Evolutionary conservation across 1,284 basidiomycete species (phyloP).

Genomic region (Rhodotorula sp.): DNA sequence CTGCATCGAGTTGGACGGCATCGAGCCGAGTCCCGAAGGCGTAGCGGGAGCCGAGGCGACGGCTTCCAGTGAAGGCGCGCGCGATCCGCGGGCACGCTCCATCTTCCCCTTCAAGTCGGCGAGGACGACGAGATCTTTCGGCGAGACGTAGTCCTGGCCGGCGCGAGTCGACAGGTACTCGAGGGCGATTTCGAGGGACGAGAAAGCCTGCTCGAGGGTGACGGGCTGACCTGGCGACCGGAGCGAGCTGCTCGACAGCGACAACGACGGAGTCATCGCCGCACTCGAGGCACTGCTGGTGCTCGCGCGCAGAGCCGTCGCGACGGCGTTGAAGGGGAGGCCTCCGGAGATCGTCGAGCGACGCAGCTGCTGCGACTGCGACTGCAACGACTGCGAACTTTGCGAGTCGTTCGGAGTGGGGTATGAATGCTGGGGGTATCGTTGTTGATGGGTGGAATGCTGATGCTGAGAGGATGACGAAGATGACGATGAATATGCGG

Average conservation of each 20-base stretch:
- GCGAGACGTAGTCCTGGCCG: slow-evolving; percentile 24
- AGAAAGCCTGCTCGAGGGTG: slow-evolving; percentile 32
- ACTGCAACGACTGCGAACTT: background rate
- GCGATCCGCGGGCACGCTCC: slow-evolving; percentile 15
- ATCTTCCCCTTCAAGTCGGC: slow-evolving; percentile 31
- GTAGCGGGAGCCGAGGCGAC: slow-evolving; percentile 21
- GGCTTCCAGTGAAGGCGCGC: slow-evolving; percentile 11
- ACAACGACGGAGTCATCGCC: slow-evolving; percentile 8
- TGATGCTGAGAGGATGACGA: slow-evolving; percentile 9
- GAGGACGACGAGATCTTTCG: slow-evolving; percentile 29
- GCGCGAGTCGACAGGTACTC: slow-evolving; percentile 29
- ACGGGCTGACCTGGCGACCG: background rate
- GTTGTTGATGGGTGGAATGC: background rate
- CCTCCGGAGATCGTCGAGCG: slow-evolving; percentile 39
- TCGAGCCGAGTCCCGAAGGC: background rate
- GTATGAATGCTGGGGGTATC: slow-evolving; percentile 21
- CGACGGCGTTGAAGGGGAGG: slow-evolving; percentile 19
- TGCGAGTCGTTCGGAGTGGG: slow-evolving; percentile 1
- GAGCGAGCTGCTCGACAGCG: slow-evolving; percentile 6
- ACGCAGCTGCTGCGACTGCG: background rate
- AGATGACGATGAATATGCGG: slow-evolving; percentile 7
- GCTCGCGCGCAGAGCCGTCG: background rate
- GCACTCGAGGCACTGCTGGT: background rate
- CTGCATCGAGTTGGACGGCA: background rate
- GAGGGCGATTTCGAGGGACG: slow-evolving; percentile 31